Percentiles rank a stretch among this genome's conserved stretches.
phyloP scores from a whole-genome alignment of 352 stramenopile genomes.

The Globisporangium echinulatum region DNA sequence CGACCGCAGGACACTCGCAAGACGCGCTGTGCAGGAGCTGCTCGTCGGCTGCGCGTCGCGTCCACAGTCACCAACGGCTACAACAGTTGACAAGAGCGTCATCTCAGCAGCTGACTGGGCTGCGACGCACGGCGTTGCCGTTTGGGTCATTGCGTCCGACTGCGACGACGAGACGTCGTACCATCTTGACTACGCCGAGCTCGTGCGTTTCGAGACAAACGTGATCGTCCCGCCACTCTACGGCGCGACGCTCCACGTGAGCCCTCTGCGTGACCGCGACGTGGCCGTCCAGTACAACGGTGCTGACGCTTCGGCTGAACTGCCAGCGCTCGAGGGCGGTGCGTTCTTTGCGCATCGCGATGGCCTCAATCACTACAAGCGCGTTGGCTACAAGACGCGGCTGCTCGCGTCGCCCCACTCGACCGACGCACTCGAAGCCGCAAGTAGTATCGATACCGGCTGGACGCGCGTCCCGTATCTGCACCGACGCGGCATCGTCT shows the following conservation, averaged over 20 bases:
- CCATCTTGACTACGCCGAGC: conserved; percentile 42
- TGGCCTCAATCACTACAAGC: conserved; percentile 47
- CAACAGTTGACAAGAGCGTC: not conserved
- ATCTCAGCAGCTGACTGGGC: conserved; percentile 12
- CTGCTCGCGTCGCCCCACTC: conserved; percentile 25
- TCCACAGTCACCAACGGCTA: too few relatives aligned
- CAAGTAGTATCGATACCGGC: conserved; percentile 10
- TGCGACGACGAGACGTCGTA: conserved; percentile 36
- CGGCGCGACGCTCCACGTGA: conserved; percentile 70
- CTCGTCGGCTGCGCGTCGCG: conserved; percentile 19
- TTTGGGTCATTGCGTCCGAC: conserved; percentile 40
- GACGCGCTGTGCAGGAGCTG: conserved; percentile 47
- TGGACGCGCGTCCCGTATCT: conserved; percentile 44
- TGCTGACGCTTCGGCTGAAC: conserved; percentile 3
- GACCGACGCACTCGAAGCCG: conserved; percentile 40
- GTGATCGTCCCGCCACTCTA: conserved; percentile 49
- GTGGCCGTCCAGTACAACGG: not conserved
- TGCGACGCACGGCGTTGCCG: conserved; percentile 24
- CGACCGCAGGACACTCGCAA: conserved; percentile 21
- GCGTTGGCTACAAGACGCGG: conserved; percentile 64
- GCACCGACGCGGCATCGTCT: conserved; percentile 57
- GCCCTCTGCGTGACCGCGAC: conserved; percentile 25
- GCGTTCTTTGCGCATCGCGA: conserved; percentile 51
- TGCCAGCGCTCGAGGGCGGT: conserved; percentile 30
- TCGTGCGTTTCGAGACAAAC: conserved; percentile 43